Evolutionary conservation across 1,139 yeast species (phyloP), one percentile per base, ranked within the genome.

Genomic region (Pichia sp.): DNA sequence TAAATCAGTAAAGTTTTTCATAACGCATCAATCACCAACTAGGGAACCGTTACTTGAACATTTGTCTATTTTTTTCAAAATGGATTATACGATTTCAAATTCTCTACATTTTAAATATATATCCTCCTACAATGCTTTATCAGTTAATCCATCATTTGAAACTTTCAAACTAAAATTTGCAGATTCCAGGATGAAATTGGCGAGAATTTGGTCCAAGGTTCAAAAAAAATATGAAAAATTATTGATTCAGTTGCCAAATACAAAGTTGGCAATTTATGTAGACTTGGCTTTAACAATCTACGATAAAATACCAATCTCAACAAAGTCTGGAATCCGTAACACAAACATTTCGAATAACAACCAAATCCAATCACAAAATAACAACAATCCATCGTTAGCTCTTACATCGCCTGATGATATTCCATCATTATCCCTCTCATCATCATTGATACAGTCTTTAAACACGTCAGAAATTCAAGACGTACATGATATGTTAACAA

Each of bases 91-190:
- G 1, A 61, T 85, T 3, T 76, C 85, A 8, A 83, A 84, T 51
- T 85, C 88, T 1, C 60, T 84, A 38, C 92, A 84, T 57, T 82
- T 82, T 62, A 68, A 83, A 47, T 81, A 82, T 58, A 83, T 85
- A 2, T 75, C 85, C 1, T 75, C 84, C 54, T 84, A 80, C 54
- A 83, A 81, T 59, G 88, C 82, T 51, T 71, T 78, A 63, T 76
- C 85, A 39, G 71, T 79, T 53, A 71, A 81, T 61, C 71, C 87
- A 50, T 71, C 75, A 42, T 75, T 80, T 56, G 86, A 81, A 55
- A 73, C 75, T 52, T 83, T 79, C 63, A 71, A 81, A 50, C 67
- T 72, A 35, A 78, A 79, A 56, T 77, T 81, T 51, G 74, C 77
- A n/a, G 72, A 80, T 36, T 71, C 85, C 9, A 68, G 86, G 44